A percentile compares a stretch with the other conserved stretches of the same genome.
Conservation (phyloP, 2,329 filamentous ascomycete genomes). For the Hypoxylon sp. region DNA sequence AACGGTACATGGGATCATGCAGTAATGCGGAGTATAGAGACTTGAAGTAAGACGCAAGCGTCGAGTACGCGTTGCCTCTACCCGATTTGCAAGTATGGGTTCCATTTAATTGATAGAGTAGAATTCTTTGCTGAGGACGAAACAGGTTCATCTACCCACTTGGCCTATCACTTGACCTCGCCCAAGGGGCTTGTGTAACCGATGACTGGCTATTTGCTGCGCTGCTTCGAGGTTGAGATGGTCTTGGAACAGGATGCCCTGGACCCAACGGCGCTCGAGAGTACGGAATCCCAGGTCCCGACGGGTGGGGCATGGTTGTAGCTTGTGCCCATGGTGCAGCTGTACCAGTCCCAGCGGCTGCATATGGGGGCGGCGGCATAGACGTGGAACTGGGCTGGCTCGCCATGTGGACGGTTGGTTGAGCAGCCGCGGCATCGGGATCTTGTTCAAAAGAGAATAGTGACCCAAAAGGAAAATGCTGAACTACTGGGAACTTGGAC, state of each 20-base stretch:
- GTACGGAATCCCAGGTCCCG: conserved; percentile 53
- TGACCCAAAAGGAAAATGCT: conserved; percentile 89
- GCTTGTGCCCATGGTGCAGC: conserved; percentile 63
- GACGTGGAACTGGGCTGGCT: conserved; percentile 64
- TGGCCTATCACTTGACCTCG: conserved; percentile 50
- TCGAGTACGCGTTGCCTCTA: not conserved
- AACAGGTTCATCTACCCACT: conserved; percentile 43
- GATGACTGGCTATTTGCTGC: conserved; percentile 35
- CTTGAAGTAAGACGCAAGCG: not conserved
- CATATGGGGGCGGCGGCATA: conserved; percentile 48
- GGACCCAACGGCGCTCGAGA: conserved; percentile 48
- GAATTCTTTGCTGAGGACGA: not conserved
- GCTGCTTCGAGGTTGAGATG: conserved; percentile 41
- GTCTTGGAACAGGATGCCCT: conserved; percentile 43
- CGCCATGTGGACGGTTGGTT: conserved; percentile 69
- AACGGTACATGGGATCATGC: not conserved
- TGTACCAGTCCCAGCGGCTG: conserved; percentile 53
- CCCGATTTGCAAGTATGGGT: not conserved
- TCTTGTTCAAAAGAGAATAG: conserved; percentile 84
- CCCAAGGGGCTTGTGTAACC: conserved; percentile 49
- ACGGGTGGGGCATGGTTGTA: conserved; percentile 57
- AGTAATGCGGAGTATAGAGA: not conserved
- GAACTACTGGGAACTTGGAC: conserved; percentile 97
- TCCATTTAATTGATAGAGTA: not conserved
- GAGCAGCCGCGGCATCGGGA: conserved; percentile 67